Percentiles rank a stretch among this genome's conserved stretches.
phyloP scores from a whole-genome alignment of 2,329 filamentous ascomycete species.

The Claviceps sorghi region DNA sequence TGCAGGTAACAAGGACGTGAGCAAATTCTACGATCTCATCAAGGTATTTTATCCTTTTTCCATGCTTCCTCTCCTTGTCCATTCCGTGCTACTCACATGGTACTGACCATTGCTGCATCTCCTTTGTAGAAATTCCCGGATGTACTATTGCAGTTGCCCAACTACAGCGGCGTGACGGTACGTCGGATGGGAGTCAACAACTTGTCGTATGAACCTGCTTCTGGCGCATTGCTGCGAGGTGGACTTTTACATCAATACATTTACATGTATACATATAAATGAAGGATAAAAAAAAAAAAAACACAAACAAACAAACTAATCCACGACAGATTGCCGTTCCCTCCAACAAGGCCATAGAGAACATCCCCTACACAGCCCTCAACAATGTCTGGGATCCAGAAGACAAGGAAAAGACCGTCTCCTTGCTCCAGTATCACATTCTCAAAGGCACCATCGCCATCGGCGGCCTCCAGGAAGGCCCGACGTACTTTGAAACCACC shows the following conservation, averaged over 20 bases:
- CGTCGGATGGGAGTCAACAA: too few species aligned
- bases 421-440: constrained; percentile 48
- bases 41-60: constrained; percentile 18
- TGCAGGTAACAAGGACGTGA: constrained; percentile 24
- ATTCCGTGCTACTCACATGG: too few species aligned
- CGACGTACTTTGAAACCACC: constrained; percentile 26
- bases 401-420: constrained; percentile 27
- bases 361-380: constrained; percentile 37
- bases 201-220: too few species aligned
- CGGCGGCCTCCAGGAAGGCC: constrained; percentile 21
- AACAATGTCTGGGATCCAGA: constrained; percentile 31
- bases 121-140: constrained; percentile 29
- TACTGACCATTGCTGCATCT: neutral
- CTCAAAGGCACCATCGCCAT: constrained; percentile 34
- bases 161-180: constrained; percentile 29
- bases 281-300: too few species aligned
- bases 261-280: too few species aligned
- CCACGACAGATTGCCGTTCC: constrained; percentile 37
- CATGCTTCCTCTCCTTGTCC: neutral
- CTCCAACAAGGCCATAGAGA: constrained; percentile 40
- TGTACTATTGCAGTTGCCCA: constrained; percentile 29
- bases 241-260: too few species aligned
- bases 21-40: constrained; percentile 29
- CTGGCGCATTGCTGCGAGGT: too few species aligned
- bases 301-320: too few species aligned